Base-by-base conservation (phyloP, 768 basidiomycete species). In the Tylopilus vinaceipallidus region DNA sequence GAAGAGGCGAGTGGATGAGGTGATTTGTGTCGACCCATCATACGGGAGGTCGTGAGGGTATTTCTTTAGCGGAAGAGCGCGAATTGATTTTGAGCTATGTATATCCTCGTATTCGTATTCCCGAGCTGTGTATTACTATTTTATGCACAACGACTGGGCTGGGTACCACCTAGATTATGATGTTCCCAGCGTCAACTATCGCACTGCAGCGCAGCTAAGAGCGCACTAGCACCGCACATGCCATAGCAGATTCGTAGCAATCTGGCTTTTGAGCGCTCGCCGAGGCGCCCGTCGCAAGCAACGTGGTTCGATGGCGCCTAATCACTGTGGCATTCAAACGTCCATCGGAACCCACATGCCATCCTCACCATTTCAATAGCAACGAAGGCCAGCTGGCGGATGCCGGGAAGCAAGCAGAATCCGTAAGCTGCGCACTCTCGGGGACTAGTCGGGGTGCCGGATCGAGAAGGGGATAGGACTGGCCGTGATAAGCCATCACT, bases 21-120 rank as follows among this genome's bases (percentile, higher is more conserved):
- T 88, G 1, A 70, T 77, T 23, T 84, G 81, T 56, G 76, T 78
- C 10, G 86, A 88, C 52, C 76, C 81, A 17, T 60, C 75, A 39
- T 78, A 73, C 61, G 83, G 71, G 49, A 62, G 73, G 66, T 75
- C 65, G 8, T 67, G 55, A 60, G 12, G 12, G 24, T 23, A 14
- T 37, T 43, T 49, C 6, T 7, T 12, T 26, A 12, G 9, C 16
- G 12, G 6, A 5, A 10, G 23, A 26, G 32, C 22, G 27, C 11
- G 6, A 47, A 17, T 26, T 49, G 37, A 44, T 47, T 29, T 30
- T 17, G 40, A n/a, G 42, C 23, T 6, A 26, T 27, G 20, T 47
- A 40, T 62, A 44, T 50, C 49, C 30, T 32, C 34, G 32, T 11
- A n/a, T 50, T 24, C 20, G 38, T 49, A 42, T 44, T 48, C 12